These are phyloP conservation scores for Kwoniella pini DNA, from an alignment of 768 basidiomycete species.

Conservation along the genomic window DNA sequence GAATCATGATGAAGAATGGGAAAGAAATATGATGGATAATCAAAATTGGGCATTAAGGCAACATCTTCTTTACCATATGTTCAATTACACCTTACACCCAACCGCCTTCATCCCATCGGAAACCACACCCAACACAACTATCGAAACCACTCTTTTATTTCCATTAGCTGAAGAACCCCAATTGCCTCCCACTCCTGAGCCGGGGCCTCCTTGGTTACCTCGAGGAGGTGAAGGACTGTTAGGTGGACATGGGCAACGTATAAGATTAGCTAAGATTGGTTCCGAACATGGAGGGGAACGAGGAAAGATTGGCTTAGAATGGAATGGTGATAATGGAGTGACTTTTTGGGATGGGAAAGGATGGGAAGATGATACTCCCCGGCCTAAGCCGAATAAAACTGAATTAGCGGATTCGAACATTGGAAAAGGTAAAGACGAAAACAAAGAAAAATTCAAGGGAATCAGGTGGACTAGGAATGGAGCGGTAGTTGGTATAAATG, in stretches of 20 bases:
- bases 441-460: constrained; percentile 62
- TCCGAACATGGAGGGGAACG: constrained; percentile 37
- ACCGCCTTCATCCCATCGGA: constrained; percentile 54
- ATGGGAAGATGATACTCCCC: constrained; percentile 32
- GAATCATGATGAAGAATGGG: constrained; percentile 9
- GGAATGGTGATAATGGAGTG: constrained; percentile 73
- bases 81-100: constrained; percentile 71
- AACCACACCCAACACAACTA: constrained; percentile 50
- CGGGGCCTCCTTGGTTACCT: constrained; percentile 82
- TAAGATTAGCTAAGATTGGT: constrained; percentile 63
- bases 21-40: constrained; percentile 36
- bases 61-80: constrained; percentile 88
- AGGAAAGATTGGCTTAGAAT: constrained; percentile 61
- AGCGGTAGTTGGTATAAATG: constrained; percentile 69
- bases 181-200: constrained; percentile 69
- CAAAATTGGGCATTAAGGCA: constrained; percentile 73
- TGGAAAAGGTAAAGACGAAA: constrained; percentile 3
- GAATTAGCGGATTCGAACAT: background rate
- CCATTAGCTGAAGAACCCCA: constrained; percentile 58
- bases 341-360: constrained; percentile 47
- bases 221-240: constrained; percentile 72
- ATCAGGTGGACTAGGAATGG: constrained; percentile 70
- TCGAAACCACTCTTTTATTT: constrained; percentile 52
- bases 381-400: background rate
- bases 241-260: constrained; percentile 75